Evolutionary conservation across 345 rosid genomes (phyloP), one percentile per base, ranked within the genome.

Genomic region (Rubroshorea leprosula): DNA sequence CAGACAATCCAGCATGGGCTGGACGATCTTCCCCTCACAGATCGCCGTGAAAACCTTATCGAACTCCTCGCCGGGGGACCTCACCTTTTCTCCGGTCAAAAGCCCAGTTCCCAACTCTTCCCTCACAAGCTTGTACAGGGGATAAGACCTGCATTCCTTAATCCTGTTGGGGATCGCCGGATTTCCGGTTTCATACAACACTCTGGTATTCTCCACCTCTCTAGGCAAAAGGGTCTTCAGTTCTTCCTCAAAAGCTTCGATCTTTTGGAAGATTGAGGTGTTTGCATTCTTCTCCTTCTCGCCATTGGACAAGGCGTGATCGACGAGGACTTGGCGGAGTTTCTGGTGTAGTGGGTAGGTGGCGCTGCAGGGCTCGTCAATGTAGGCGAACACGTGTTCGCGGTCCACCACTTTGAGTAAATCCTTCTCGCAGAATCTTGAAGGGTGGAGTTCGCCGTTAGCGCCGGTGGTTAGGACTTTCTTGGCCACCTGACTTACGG

Each of bases 61-160:
- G 45, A 80, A 85, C 61, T 74, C 88, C 64, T 85, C 88, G 0
- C 92, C 89, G 0, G 92, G 89, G 3, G 89, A 83, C 62, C 49
- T n/a, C 14, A 77, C 76, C 54, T 72, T 80, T 63, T 83, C 89
- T 3, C 92, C 92, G 0, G 84, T 83, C 0, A 85, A 55, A 66
- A 82, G 57, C 1, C 59, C 77, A 0, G 84, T 73, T 7, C 76
- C 74, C 14, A 85, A 47, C 67, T 69, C 86, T 21, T 82, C 76
- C 22, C 92, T 72, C 44, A 83, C 74, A 10, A 85, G 76, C 72
- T 63, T 80, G 74, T 83, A 86, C 50, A 83, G 3, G 0, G 93
- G 89, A 50, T 83, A 83, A 15, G 89, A 83, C 57, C 87, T 78
- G 69, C 87, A 86, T 21, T 78, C 87, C 64, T 74, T 67, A 26